Evolutionary conservation across 2,329 filamentous ascomycete species (phyloP).

Genomic region (Calonectria henricotiae): DNA sequence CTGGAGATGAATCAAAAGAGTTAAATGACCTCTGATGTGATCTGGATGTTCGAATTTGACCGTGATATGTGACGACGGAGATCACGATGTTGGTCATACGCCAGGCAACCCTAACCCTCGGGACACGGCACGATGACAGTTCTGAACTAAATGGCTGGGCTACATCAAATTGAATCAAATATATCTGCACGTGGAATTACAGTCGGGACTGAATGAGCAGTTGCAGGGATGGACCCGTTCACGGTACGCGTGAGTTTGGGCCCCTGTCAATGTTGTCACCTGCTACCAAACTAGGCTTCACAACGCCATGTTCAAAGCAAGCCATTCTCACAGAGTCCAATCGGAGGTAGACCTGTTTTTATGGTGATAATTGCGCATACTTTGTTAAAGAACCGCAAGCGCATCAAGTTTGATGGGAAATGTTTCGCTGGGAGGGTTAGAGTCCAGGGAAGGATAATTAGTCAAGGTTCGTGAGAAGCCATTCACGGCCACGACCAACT

Average conservation of each 20-base stretch:
- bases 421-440: no score
- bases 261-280: background rate
- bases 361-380: background rate
- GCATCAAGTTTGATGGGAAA: no score
- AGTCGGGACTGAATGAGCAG: slow-evolving; percentile 7
- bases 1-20: background rate
- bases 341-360: background rate
- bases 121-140: no score
- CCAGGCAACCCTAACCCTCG: background rate
- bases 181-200: background rate
- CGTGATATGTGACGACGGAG: background rate
- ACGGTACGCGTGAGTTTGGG: background rate
- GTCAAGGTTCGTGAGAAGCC: background rate
- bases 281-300: background rate
- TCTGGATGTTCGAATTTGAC: background rate
- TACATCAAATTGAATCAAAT: background rate
- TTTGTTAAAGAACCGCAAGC: no score
- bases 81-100: background rate
- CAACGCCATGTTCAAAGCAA: background rate
- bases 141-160: no score
- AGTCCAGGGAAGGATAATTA: no score
- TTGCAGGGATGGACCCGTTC: background rate
- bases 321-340: background rate
- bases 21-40: background rate
- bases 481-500: background rate